A percentile compares a stretch with the other conserved stretches of the same genome.
These are phyloP conservation scores for Petunia hybrid DNA, from an alignment of 305 asterid species.

Conservation along the genomic window DNA sequence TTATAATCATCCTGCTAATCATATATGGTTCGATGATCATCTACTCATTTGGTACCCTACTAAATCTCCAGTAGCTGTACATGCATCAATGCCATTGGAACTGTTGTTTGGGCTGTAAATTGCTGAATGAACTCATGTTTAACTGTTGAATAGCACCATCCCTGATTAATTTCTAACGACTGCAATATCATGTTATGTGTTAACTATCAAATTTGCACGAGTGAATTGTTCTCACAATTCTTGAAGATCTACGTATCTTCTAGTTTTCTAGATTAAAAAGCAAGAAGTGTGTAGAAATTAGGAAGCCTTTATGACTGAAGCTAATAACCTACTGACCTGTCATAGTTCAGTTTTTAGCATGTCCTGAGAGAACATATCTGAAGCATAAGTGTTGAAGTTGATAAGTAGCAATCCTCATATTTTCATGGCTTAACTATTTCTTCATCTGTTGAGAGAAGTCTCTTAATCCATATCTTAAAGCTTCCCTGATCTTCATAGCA, in stretches of 20 bases:
- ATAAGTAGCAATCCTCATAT: neutral
- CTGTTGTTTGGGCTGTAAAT: neutral
- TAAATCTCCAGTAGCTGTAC: neutral
- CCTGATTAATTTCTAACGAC: neutral
- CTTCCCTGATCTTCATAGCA: slow-evolving; percentile 11
- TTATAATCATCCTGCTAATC: neutral
- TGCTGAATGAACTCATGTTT: slow-evolving; percentile 8
- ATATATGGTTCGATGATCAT: slow-evolving; percentile 7
- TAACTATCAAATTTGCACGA: too few relatives aligned
- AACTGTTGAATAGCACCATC: neutral
- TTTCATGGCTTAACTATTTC: slow-evolving; percentile 9
- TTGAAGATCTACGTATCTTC: slow-evolving; percentile 5
- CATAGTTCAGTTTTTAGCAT: neutral
- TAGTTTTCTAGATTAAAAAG: neutral
- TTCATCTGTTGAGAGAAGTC: slow-evolving; percentile 3
- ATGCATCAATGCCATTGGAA: neutral
- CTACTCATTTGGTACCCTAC: neutral
- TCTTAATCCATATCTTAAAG: neutral
- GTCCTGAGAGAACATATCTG: slow-evolving; percentile 3
- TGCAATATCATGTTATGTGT: neutral
- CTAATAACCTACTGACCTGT: neutral
- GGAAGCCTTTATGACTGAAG: neutral
- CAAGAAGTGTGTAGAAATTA: neutral
- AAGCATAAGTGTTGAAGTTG: slow-evolving; percentile 4
- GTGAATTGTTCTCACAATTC: neutral